Evolutionary conservation across 2,329 filamentous ascomycete species (phyloP).

Genomic region (Arthroderma uncinatum): DNA sequence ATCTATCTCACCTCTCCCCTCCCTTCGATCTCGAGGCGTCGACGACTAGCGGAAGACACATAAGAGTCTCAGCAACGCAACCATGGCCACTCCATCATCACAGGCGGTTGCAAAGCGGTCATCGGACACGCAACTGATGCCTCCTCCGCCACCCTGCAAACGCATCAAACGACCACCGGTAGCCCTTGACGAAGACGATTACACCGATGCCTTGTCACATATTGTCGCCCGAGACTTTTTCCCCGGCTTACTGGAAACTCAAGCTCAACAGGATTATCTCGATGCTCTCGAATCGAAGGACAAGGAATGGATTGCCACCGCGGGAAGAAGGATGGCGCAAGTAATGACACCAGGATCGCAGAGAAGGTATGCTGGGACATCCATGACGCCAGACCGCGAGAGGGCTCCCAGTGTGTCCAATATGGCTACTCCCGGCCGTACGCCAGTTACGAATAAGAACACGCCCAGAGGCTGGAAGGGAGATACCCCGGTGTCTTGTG

Average conservation of each 20-base stretch:
- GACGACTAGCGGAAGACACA: not conserved
- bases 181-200: constrained; percentile 86
- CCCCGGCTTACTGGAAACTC: constrained; percentile 73
- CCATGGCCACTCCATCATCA: constrained; percentile 18
- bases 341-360: constrained; percentile 69
- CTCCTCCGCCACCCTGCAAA: constrained; percentile 71
- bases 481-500: constrained; percentile 57
- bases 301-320: constrained; percentile 72
- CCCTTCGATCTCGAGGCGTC: not conserved
- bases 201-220: constrained; percentile 78
- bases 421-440: not conserved
- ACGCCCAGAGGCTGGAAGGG: constrained; percentile 57
- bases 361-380: constrained; percentile 28
- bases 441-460: constrained; percentile 24
- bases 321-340: constrained; percentile 58
- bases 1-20: not conserved
- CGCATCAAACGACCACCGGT: constrained; percentile 83
- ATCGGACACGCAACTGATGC: constrained; percentile 57
- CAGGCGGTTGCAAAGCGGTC: constrained; percentile 28
- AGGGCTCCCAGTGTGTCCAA: constrained; percentile 20
- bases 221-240: constrained; percentile 98
- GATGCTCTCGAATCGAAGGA: constrained; percentile 82
- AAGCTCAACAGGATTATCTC: constrained; percentile 83
- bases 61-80: not conserved
- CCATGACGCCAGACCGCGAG: constrained; percentile 27